Evolutionary conservation across 2,329 filamentous ascomycete species (phyloP), one percentile per base, ranked within the genome.

Genomic region (Arthrobotrys sphaeroides): DNA sequence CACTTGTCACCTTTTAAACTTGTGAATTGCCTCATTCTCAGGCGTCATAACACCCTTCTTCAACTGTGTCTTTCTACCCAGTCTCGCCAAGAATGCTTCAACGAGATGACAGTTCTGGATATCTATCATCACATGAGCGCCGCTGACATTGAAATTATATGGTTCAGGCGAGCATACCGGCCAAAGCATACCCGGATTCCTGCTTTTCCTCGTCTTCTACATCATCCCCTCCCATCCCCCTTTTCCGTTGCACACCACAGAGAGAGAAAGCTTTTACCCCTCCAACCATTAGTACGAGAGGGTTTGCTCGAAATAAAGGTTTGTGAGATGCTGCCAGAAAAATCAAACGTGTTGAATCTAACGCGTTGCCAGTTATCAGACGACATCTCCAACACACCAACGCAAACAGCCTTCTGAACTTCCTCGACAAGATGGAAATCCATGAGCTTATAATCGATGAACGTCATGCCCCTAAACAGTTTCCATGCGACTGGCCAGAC

Each of bases 381-480:
- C 51, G n/a, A 38, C 38, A 38, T 53, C 65, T 18, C 31, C 59
- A 59, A 65, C 64, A 67, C 64, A 43, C 13, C 75, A 64, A 65
- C 76, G 67, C 74, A 51, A 66, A 77, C 73, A 65, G 38, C 40
- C 5, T 6, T 7, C 13, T n/a, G n/a, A 66, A 61, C 28, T 38
- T 26, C 5, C 24, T 28, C 31, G 7, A 26, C 6, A 55, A 40
- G 65, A 80, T 80, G 79, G 79, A 80, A 73, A 80, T 80, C 68
- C 76, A 79, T 57, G 79, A 80, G 59, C 75, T 80, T 47, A 80
- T 80, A 49, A 79, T 79, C 61, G 79, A 80, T 70, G 77, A 78
- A 64, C 77, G 79, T 36, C 78, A 80, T 60, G 77, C 78, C n/a
- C 75, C 76, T 5, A 79, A 79, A 38, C 79, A 78, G 22, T 80